Evolutionary conservation across 306 rosid genomes (phyloP).

Genomic region (Cyclanthera cordifolia): DNA sequence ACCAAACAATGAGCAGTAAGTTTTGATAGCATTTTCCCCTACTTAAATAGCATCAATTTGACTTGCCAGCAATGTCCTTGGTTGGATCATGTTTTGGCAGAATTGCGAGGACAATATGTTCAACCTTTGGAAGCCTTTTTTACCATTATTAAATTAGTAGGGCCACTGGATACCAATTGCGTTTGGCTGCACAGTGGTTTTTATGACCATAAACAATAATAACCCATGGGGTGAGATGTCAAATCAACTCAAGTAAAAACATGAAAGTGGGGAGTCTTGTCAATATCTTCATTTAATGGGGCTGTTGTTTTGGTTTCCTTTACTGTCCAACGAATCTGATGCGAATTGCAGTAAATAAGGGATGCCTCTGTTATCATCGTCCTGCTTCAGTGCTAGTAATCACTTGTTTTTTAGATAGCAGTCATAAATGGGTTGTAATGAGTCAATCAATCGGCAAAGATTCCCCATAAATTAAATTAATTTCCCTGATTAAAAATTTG

Average conservation of each 20-base stretch:
- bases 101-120: conserved; percentile 13
- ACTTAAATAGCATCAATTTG: conserved; percentile 20
- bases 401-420: conserved; percentile 2
- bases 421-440: conserved; percentile 14
- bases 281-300: conserved; percentile 38
- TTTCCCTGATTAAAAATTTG: not conserved
- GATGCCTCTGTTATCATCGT: conserved; percentile 13
- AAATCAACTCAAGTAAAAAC: conserved; percentile 34
- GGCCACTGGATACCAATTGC: conserved; percentile 35
- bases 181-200: conserved; percentile 24
- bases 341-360: conserved; percentile 13
- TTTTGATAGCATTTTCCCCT: conserved; percentile 17
- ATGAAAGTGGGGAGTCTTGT: conserved; percentile 38
- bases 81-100: conserved; percentile 19
- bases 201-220: conserved; percentile 28
- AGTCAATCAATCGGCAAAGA: conserved; percentile 4
- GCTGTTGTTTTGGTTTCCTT: conserved; percentile 17
- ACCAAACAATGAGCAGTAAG: not conserved
- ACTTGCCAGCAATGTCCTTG: conserved; percentile 31
- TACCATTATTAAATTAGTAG: conserved; percentile 38
- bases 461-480: conserved; percentile 5
- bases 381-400: conserved; percentile 13
- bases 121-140: conserved; percentile 20
- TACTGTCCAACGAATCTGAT: conserved; percentile 25
- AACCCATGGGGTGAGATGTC: conserved; percentile 40